phyloP scores from a whole-genome alignment of 1,284 basidiomycete species.

The Ganoderma resinaceum region DNA sequence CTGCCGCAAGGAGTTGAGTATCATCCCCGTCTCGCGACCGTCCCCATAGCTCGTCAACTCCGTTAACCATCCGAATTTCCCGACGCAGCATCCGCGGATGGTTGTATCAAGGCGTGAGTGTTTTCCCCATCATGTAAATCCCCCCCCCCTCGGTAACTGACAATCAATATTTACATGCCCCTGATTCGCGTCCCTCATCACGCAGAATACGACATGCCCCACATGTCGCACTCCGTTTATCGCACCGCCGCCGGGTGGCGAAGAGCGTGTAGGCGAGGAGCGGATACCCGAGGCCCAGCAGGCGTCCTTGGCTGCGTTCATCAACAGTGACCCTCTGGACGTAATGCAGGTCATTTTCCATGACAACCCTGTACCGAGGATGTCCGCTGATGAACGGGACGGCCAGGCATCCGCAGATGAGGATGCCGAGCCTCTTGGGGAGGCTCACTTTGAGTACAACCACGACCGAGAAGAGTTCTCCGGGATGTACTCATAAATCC shows the following conservation, averaged over 20 bases:
- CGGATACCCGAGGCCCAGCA: neutral
- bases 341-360: constrained; percentile 6
- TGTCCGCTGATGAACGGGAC: neutral
- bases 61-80: neutral
- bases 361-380: neutral
- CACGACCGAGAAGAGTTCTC: constrained; percentile 29
- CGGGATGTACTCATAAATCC: constrained; percentile 33
- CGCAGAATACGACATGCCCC: constrained; percentile 32
- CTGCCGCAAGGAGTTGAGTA: constrained; percentile 72
- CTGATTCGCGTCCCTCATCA: neutral
- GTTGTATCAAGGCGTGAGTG: constrained; percentile 27
- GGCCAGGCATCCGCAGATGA: neutral
- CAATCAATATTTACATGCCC: neutral
- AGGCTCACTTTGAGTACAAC: constrained; percentile 18
- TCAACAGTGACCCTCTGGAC: neutral
- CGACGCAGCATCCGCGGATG: constrained; percentile 24
- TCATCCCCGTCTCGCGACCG: neutral
- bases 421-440: neutral
- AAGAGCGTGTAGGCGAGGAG: neutral
- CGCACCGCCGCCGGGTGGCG: neutral
- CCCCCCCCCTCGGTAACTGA: neutral
- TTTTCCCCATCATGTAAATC: neutral
- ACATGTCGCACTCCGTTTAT: constrained; percentile 34
- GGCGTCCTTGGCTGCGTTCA: constrained; percentile 13
- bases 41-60: neutral